Base-by-base conservation (phyloP, 164 flowering plant genomes). In the Umbellularia californica region DNA sequence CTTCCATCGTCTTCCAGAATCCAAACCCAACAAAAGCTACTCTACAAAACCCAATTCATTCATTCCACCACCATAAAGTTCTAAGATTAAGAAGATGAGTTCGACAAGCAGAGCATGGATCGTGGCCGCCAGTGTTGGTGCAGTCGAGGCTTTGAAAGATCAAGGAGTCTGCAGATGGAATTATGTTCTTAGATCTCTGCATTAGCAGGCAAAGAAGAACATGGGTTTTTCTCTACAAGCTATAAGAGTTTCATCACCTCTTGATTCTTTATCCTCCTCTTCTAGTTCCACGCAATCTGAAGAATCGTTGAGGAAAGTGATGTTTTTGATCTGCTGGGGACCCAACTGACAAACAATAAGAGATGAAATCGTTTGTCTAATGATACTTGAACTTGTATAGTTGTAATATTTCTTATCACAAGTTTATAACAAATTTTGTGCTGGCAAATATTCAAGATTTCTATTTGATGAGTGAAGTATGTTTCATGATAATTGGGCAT, bases 121-220 rank as follows among this genome's bases (percentile, higher is more conserved):
- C 3, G 82, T 58, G 10, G 82, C 82, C 1, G 17, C 58, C 71
- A 52, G 63, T 20, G 50, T 27, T 12, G 35, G 63, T 27, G 24
- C 20, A 17, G 60, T 51, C 10, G 50, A 69, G 24, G 78, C 27
- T 1, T 55, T 81, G 67, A 77, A 72, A 64, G 80, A 75, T 68
- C 83, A 81, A 41, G 80, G 83, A 6, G 20, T 72, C 19, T 68
- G 76, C 50, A 70, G 77, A 60, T 73, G 81, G 83, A 81, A 76
- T 50, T 24, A 70, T 12, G 24, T 72, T 68, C 27, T 82, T 5
- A 24, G 79, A 17, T 77, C 65, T 2, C 24, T 75, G 2, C 76
- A 72, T 30, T 79, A 75, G 25, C 78, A 73, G 19, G 74, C 47
- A 7, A 68, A 58, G 74, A 80, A 41, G 51, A 72, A 50, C 71